Base-by-base conservation (phyloP, 2,329 filamentous ascomycete genomes). In the Colletotrichum kahawae region DNA sequence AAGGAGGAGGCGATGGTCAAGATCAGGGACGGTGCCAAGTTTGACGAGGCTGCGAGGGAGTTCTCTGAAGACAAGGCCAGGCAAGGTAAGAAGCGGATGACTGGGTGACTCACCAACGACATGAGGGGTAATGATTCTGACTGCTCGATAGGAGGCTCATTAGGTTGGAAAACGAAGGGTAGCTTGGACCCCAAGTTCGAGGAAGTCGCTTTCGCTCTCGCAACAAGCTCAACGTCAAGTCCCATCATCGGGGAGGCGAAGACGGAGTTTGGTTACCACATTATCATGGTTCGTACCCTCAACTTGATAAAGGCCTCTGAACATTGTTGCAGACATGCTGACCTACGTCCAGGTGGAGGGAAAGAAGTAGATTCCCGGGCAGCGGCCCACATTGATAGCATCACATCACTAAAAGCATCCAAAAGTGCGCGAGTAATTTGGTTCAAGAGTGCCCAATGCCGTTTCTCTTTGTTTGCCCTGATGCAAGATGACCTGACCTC, bases 61-160 rank as follows among this genome's bases (percentile, higher is more conserved):
- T 94, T 91, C 80, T 94, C 92, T 0, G 94, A 95, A 83, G 94
- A 96, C 82, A 95, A 96, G 85, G 93, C 93, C 6, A 88, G 92
- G 76, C 88, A 91, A 83, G 93, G 90, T 91, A 79, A 64, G 74
- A 64, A 14, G 24, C 54, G 14, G 29, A 18, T 7, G 51, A 29
- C 9, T 1, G 48, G 31, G 21, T 57, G 10, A 57, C 38, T 51
- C 48, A 65, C 48, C 64, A 36, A 43, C 14, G n/a, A 5, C 65
- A 62, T 38, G 51, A 29, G 67, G 36, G 56, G 36, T 71, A 5
- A 5, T 72, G 34, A 59, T n/a, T 5, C 24, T 38, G 9, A 13
- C 9, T 10, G 24, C 36, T 29, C 7, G 24, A 31, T 74, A 94
- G 93, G 94, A 38, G 94, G 94, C 4, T 88, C 90, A 4, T 83